Conservation (phyloP, 495 filamentous ascomycete genomes). For the Podospora fimiseda region DNA sequence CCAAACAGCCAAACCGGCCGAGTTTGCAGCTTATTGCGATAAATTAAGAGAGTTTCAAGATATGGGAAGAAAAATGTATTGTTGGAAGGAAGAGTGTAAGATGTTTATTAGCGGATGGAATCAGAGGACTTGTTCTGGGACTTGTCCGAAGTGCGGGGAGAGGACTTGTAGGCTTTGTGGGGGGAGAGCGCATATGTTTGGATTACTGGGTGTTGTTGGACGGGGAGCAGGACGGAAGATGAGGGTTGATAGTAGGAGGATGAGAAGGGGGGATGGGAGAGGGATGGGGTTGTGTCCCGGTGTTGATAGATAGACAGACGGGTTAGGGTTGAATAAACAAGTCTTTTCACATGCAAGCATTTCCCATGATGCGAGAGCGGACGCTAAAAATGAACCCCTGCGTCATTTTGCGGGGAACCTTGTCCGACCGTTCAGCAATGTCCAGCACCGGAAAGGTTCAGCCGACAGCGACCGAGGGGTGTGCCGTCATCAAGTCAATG, state of each 20-base stretch:
- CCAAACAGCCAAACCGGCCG: background rate
- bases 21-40: conserved; percentile 14
- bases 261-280: conserved; percentile 6
- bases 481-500: conserved; percentile 16
- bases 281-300: too few relatives aligned
- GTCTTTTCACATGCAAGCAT: conserved; percentile 6
- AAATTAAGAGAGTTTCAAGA: conserved; percentile 5
- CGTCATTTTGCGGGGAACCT: conserved; percentile 11
- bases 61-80: conserved; percentile 6
- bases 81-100: conserved; percentile 7
- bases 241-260: background rate
- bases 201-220: background rate
- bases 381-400: conserved; percentile 1
- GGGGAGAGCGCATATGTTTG: conserved; percentile 7
- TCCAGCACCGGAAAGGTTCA: background rate
- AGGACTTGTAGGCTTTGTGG: conserved; percentile 8
- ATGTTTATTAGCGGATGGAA: conserved; percentile 8
- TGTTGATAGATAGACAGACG: too few relatives aligned
- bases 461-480: conserved; percentile 5
- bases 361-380: background rate
- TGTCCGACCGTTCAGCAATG: background rate
- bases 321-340: background rate
- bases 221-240: background rate
- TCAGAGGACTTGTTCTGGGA: conserved; percentile 4
- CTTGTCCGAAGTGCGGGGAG: conserved; percentile 4